Base-by-base conservation (phyloP, 306 rosid species). In the Trifolium pratense region DNA sequence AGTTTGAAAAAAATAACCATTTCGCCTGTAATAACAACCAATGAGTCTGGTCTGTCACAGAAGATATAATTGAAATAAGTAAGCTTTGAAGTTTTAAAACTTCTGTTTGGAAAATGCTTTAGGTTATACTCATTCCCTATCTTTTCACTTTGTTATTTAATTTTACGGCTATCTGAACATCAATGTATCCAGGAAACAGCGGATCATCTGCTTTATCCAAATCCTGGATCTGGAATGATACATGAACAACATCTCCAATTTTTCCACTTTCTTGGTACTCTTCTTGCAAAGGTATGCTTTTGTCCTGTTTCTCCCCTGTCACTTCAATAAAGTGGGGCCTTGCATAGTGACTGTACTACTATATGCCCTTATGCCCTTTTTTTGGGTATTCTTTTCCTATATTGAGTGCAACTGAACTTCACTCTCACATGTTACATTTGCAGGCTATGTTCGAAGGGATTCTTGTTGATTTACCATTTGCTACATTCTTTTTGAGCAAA, bases 401-500 rank as follows among this genome's bases (percentile, higher is more conserved):
- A 17, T 39, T 76, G 26, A 4, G 34, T 48, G 52, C 69, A 55
- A 48, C 55, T 9, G 6, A 58, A 37, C 36, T 76, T 29, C 37
- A 48, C 15, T 3, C 48, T 53, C 60, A 32, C 36, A 31, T n/a
- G 11, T 69, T 77, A 68, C 64, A 36, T 68, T 80, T 85, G 75
- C 79, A 94, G 99, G 97, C 97, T 45, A 89, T 94, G 99, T 94
- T 91, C 71, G 99, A 94, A 85, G 99, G 99, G 69, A 91, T 94
- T 86, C 95, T 94, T 18, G 99, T 94, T 60, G 99, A 94, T 77
- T 89, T 94, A 77, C 97, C 97, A 55, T 94, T 94, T 76, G 99
- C 99, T 43, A 91, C 97, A 12, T 94, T 94, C 87, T 94, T 94
- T 81, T 80, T 91, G 86, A 94, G 99, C 89, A 94, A 94, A 85